Evolutionary conservation across 148 eudicot species (phyloP).

Genomic region (Persicaria tinctoria): DNA sequence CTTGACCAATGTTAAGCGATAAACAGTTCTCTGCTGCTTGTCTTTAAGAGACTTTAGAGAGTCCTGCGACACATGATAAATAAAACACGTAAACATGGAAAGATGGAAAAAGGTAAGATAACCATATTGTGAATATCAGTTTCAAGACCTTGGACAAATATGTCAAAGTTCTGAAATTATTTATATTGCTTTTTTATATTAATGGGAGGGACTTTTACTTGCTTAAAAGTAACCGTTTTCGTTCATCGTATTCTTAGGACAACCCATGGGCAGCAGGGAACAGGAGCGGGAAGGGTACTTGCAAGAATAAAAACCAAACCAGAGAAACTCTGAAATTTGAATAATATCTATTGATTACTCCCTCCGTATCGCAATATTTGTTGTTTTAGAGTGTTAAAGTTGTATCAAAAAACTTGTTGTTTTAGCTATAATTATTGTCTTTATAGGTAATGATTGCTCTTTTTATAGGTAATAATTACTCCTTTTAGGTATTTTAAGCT

Average conservation of each 20-base stretch:
- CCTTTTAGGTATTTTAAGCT: too few relatives aligned
- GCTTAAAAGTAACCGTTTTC: neutral
- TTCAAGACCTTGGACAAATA: neutral
- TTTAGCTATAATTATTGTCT: too few relatives aligned
- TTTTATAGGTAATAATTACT: too few relatives aligned
- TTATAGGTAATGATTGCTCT: too few relatives aligned
- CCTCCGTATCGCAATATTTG: too few relatives aligned
- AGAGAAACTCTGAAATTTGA: neutral
- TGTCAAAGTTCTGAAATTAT: neutral
- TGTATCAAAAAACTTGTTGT: too few relatives aligned
- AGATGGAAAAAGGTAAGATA: neutral
- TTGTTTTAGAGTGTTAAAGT: too few relatives aligned
- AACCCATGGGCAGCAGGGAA: neutral
- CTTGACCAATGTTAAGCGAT: constrained; percentile 87
- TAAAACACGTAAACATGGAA: neutral
- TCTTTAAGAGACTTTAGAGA: constrained; percentile 74
- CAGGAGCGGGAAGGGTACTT: neutral
- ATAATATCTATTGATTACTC: neutral
- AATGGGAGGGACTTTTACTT: neutral
- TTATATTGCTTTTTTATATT: neutral
- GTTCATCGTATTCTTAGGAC: neutral
- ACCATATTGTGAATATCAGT: neutral
- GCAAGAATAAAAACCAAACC: neutral
- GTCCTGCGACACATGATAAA: constrained; percentile 39
- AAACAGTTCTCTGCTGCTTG: constrained; percentile 93